phyloP scores from a whole-genome alignment of 257 asterid species.

The Solanum etuberosum region DNA sequence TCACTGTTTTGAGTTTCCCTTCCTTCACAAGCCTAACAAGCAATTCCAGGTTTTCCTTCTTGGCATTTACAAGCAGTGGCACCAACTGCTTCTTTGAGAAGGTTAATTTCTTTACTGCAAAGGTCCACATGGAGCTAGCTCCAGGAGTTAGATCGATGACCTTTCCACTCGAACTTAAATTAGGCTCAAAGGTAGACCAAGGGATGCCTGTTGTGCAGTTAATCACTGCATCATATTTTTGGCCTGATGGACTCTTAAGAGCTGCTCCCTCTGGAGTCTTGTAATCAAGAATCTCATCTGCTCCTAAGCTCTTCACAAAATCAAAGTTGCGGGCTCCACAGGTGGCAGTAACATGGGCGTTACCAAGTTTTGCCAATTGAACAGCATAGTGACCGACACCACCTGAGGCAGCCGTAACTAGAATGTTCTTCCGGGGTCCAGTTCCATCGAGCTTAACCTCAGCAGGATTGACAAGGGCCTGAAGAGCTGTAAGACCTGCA shows the following conservation, averaged over 20 bases:
- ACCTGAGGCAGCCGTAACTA: slow-evolving; percentile 63
- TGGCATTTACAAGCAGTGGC: slow-evolving; percentile 18
- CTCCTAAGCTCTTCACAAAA: slow-evolving; percentile 53
- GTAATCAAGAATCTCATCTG: slow-evolving; percentile 76
- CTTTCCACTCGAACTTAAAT: slow-evolving; percentile 29
- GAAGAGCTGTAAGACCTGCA: slow-evolving; percentile 55
- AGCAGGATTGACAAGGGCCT: slow-evolving; percentile 30
- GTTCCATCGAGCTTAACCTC: slow-evolving; percentile 36
- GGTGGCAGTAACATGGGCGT: slow-evolving; percentile 61
- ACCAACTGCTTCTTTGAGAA: slow-evolving; percentile 38
- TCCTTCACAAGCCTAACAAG: slow-evolving; percentile 48
- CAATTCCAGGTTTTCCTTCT: slow-evolving; percentile 19
- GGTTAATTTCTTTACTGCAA: slow-evolving; percentile 25
- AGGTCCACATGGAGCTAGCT: slow-evolving; percentile 25
- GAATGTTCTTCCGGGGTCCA: slow-evolving; percentile 40
- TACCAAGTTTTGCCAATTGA: slow-evolving; percentile 68
- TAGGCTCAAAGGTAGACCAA: slow-evolving; percentile 55
- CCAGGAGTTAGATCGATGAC: slow-evolving; percentile 56
- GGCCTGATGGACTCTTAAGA: slow-evolving; percentile 53
- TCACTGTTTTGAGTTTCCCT: slow-evolving; percentile 43
- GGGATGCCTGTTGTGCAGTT: slow-evolving; percentile 36
- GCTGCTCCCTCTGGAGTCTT: slow-evolving; percentile 51
- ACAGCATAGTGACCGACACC: slow-evolving; percentile 77
- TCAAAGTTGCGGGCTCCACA: slow-evolving; percentile 75
- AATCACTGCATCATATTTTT: slow-evolving; percentile 50